Conservation (phyloP, 2,329 filamentous ascomycete genomes). For the Zymoseptoria tritici region DNA sequence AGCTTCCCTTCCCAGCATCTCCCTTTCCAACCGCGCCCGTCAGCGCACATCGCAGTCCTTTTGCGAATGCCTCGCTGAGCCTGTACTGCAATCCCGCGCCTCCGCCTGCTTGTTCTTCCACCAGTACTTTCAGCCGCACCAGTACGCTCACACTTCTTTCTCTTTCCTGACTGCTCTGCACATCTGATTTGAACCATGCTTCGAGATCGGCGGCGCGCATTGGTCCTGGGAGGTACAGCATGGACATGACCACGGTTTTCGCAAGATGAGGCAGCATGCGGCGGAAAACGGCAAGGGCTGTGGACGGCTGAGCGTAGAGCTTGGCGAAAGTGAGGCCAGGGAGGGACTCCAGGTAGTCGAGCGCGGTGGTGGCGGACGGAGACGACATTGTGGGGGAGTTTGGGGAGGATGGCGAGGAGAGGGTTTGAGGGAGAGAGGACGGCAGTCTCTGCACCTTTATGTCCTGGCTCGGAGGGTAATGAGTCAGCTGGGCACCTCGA, state of each 20-base stretch:
- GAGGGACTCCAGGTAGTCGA: slow-evolving; percentile 89
- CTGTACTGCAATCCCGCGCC: slow-evolving; percentile 64
- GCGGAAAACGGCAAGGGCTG: slow-evolving; percentile 88
- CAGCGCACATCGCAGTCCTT: slow-evolving; percentile 75
- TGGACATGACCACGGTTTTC: slow-evolving; percentile 91
- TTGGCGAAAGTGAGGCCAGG: slow-evolving; percentile 83
- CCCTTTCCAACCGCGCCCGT: slow-evolving; percentile 49
- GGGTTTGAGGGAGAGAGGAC: neutral
- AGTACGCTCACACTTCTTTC: slow-evolving; percentile 78
- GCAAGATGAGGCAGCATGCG: slow-evolving; percentile 93
- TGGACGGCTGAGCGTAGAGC: slow-evolving; percentile 93
- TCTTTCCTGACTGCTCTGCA: slow-evolving; percentile 47
- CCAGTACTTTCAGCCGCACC: slow-evolving; percentile 77
- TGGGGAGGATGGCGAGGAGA: neutral
- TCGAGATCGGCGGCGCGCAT: slow-evolving; percentile 76
- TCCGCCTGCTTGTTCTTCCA: slow-evolving; percentile 50
- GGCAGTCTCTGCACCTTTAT: neutral
- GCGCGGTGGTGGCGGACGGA: slow-evolving; percentile 53
- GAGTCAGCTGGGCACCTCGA: neutral
- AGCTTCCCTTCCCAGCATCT: slow-evolving; percentile 77
- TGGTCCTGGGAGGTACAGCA: slow-evolving; percentile 82
- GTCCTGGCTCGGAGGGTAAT: neutral
- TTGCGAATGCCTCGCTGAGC: slow-evolving; percentile 73
- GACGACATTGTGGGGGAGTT: slow-evolving; percentile 28
- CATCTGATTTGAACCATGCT: slow-evolving; percentile 67